A percentile compares a stretch with the other conserved stretches of the same genome.
Evolutionary conservation across 2,329 filamentous ascomycete species (phyloP).

Genomic region (Pyrenophora graminea): DNA sequence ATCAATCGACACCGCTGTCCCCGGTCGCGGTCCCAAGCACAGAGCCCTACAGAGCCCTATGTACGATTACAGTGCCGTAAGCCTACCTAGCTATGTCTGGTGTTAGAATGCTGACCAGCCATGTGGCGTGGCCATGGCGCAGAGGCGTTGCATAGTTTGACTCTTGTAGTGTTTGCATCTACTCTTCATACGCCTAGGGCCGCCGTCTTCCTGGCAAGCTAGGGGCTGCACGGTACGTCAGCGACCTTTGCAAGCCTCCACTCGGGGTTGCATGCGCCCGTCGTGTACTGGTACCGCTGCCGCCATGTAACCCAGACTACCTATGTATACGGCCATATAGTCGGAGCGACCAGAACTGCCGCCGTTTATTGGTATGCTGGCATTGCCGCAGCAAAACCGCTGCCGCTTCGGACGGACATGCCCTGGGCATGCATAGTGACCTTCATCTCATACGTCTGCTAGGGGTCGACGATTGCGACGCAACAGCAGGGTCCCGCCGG

Average conservation of each 20-base stretch:
- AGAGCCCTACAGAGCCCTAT: not conserved
- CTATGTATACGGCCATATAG: not conserved
- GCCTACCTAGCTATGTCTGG: too few species aligned
- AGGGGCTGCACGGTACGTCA: constrained; percentile 16
- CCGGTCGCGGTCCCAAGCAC: not conserved
- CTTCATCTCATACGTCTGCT: not conserved
- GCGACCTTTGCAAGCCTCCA: constrained; percentile 8
- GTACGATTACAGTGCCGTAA: not conserved
- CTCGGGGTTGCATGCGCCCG: constrained; percentile 8
- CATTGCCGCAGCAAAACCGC: not conserved
- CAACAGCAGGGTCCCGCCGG: constrained; percentile 6
- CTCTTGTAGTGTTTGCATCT: constrained; percentile 1
- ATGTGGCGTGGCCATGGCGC: not conserved
- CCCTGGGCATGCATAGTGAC: not conserved
- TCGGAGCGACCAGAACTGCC: not conserved
- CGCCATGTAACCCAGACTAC: constrained; percentile 3
- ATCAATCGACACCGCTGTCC: constrained; percentile 7
- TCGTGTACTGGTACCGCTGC: not conserved
- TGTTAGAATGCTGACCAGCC: not conserved
- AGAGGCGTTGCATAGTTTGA: not conserved
- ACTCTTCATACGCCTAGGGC: not conserved
- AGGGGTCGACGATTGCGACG: constrained; percentile 4
- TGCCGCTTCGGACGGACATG: not conserved
- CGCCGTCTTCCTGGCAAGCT: constrained; percentile 7
- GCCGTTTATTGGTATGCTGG: not conserved